Evolutionary conservation across 768 basidiomycete genomes (phyloP).

Genomic region (Mrakia gelida): DNA sequence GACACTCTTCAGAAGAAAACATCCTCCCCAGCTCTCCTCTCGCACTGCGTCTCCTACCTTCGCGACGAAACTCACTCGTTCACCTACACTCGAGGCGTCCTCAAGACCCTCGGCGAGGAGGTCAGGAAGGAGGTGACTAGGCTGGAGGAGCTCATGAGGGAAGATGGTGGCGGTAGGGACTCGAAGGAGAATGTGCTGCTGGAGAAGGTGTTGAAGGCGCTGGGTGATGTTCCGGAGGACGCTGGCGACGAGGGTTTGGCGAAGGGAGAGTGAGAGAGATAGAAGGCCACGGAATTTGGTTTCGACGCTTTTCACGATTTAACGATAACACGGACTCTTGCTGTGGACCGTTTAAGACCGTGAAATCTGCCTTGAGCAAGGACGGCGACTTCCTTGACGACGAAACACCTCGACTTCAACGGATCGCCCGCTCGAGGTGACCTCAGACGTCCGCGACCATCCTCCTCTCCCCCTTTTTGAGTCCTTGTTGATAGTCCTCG

Average conservation of each 20-base stretch:
- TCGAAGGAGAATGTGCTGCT: constrained; percentile 67
- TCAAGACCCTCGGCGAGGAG: constrained; percentile 63
- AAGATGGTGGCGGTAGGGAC: not conserved
- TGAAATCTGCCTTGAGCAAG: no score
- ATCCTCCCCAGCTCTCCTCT: constrained; percentile 71
- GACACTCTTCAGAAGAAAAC: constrained; percentile 89
- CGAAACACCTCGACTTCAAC: no score
- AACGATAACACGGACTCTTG: no score
- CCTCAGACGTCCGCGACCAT: no score
- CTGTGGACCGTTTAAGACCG: no score
- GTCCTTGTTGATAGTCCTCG: no score
- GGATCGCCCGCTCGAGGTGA: no score
- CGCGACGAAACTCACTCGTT: constrained; percentile 73
- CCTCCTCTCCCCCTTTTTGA: no score
- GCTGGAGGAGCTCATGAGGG: constrained; percentile 42
- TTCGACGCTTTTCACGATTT: no score
- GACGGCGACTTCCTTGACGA: no score
- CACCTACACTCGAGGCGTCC: constrained; percentile 71
- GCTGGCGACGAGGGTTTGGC: not conserved
- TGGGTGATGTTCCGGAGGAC: constrained; percentile 44
- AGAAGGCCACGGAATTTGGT: no score
- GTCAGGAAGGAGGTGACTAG: constrained; percentile 62
- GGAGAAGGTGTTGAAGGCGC: constrained; percentile 43
- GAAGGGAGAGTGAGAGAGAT: not conserved
- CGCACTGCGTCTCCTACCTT: constrained; percentile 74